These are phyloP conservation scores for Sedum album DNA, from an alignment of 164 flowering plant genomes.

Conservation along the genomic window DNA sequence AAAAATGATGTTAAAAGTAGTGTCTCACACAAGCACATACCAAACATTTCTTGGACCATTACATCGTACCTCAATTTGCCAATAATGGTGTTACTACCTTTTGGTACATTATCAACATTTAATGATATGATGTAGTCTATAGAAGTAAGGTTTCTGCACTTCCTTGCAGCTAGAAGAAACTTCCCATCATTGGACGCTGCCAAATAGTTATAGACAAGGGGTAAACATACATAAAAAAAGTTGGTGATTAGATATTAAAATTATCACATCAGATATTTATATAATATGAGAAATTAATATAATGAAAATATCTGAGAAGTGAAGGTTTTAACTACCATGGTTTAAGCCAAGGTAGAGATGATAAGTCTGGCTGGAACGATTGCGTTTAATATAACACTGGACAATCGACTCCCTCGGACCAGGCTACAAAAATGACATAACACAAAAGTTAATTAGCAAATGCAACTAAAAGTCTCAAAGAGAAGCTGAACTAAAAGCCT, in stretches of 20 bases:
- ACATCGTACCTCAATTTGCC: slow-evolving; percentile 39
- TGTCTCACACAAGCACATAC: not conserved
- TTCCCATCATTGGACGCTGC: slow-evolving; percentile 64
- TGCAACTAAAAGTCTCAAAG: not conserved
- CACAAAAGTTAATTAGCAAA: not conserved
- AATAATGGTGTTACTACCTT: slow-evolving; percentile 47
- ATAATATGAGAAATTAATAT: no score
- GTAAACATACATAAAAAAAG: not conserved
- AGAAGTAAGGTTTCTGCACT: slow-evolving; percentile 51
- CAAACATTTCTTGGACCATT: not conserved
- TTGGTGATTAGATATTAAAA: not conserved
- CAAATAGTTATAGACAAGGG: not conserved
- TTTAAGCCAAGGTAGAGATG: slow-evolving; percentile 42
- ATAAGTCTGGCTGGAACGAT: slow-evolving; percentile 48
- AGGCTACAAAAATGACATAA: slow-evolving; percentile 37
- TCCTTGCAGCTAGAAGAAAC: slow-evolving; percentile 67
- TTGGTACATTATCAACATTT: slow-evolving; percentile 44
- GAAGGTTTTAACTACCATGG: slow-evolving; percentile 24
- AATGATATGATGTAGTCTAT: slow-evolving; percentile 61
- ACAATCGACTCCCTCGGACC: slow-evolving; percentile 50
- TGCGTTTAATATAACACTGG: slow-evolving; percentile 53
- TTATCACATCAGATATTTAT: not conserved
- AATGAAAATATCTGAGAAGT: not conserved
- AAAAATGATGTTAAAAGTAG: not conserved
- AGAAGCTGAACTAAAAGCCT: not conserved